These are phyloP conservation scores for Phlyctochytrium bullatum DNA, from an alignment of 192 early-diverging fungal genomes.

Conservation along the genomic window DNA sequence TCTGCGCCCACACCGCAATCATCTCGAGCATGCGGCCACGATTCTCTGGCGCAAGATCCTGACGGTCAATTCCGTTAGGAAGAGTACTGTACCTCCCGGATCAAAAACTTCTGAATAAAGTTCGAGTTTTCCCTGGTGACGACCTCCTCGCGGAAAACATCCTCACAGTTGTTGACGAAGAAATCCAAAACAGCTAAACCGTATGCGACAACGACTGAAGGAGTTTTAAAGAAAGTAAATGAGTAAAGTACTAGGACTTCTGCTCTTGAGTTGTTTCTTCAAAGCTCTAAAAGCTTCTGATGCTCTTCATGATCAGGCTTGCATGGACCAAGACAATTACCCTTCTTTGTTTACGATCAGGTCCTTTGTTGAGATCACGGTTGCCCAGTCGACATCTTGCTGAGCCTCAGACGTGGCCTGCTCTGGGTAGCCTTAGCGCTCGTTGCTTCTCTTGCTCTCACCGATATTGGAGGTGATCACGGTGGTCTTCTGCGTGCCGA, in stretches of 20 bases:
- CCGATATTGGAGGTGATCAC: neutral
- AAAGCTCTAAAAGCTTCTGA: no score
- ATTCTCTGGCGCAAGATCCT: slow-evolving; percentile 25
- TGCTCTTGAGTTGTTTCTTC: neutral
- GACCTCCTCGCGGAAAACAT: slow-evolving; percentile 11
- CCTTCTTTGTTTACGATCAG: no score
- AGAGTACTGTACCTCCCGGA: slow-evolving; percentile 5
- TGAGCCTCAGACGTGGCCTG: neutral
- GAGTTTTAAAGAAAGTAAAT: neutral
- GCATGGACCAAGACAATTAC: no score
- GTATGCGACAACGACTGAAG: slow-evolving; percentile 22
- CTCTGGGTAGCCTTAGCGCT: no score
- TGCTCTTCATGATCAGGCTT: no score
- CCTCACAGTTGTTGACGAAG: slow-evolving; percentile 23
- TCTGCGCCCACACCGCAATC: slow-evolving; percentile 19
- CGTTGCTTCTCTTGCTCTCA: no score
- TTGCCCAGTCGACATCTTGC: slow-evolving; percentile 13
- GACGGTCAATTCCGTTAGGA: neutral
- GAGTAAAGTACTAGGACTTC: slow-evolving; percentile 2
- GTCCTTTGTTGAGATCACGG: neutral
- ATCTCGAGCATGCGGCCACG: slow-evolving; percentile 20
- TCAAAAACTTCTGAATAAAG: slow-evolving; percentile 17
- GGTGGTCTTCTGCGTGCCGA: no score
- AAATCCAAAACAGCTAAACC: slow-evolving; percentile 17
- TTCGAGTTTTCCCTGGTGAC: slow-evolving; percentile 8